Base-by-base conservation (phyloP, 208 protist species). In the Lotmaria passim region DNA sequence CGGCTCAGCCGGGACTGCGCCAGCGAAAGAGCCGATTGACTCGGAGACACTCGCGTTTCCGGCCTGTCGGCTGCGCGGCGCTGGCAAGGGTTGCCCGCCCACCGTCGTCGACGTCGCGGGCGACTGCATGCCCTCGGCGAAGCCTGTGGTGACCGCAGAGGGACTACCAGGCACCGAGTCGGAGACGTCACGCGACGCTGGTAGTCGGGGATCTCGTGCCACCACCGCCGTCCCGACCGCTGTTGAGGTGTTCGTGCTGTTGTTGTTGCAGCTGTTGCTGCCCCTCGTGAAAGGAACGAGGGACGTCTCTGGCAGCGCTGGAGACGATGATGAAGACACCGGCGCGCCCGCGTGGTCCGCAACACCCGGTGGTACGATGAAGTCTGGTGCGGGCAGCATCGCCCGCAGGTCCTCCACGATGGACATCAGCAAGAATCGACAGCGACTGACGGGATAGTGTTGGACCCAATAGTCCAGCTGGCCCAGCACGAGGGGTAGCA, bases 391-490 rank as follows among this genome's bases (percentile, higher is more conserved):
- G 33, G 55, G 72, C 34, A 69, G 50, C 63, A 48, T 67, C 47
- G 56, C 56, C 14, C 59, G 57, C 48, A 89, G 75, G 50, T 67
- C 81, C 39, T 90, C 85, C 28, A 87, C 58, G 7, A 73, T 67
- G 11, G 71, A 78, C 68, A 93, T 81, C 44, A 96, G 87, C 41
- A 92, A 57, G 56, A 90, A 90, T 52, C 86, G 79, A 70, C 71
- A 84, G 23, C 90, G 87, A 24, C 69, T 73, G 38, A 93, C 75
- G 23, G 80, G 69, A 65, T 90, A 81, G 78, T 87, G 78, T 47
- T 73, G 12, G 34, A 70, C 65, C 87, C 87, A 96, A 69, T 96
- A 82, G 51, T 78, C 44, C 23, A 93, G 66, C 28, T 81, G 69
- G 8, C 74, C 62, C n/a, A 82, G 60, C 51, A 89, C 78, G 5